A percentile compares a stretch with the other conserved stretches of the same genome.
Evolutionary conservation across 345 rosid genomes (phyloP).

Genomic region (Hibiscus syriacus): DNA sequence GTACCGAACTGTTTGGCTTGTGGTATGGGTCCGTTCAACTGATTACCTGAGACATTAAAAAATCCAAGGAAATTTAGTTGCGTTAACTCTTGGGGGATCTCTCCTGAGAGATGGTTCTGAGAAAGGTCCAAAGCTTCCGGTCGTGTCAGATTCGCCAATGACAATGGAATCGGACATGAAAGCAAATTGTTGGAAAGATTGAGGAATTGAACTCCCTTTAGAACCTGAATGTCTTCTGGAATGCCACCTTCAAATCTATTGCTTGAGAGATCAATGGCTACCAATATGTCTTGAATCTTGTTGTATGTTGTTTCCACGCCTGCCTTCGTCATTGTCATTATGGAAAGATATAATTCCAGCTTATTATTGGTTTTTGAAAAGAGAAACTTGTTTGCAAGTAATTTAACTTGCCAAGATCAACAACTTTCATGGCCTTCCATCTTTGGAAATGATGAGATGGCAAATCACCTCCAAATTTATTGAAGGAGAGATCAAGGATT

Average conservation of each 20-base stretch:
- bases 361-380: too few relatives aligned
- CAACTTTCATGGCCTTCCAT: constrained; percentile 17
- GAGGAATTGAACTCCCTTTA: not conserved
- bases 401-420: not conserved
- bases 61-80: too few relatives aligned
- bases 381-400: not conserved
- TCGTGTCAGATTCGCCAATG: not conserved
- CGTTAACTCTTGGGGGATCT: too few relatives aligned
- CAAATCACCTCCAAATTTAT: constrained; percentile 2
- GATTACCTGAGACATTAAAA: too few relatives aligned
- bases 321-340: constrained; percentile 10
- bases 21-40: too few relatives aligned
- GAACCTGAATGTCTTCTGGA: not conserved
- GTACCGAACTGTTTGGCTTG: too few relatives aligned
- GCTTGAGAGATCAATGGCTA: constrained; percentile 12
- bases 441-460: constrained; percentile 6
- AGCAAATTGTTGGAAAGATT: constrained; percentile 23
- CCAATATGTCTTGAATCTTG: constrained; percentile 1
- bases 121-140: constrained; percentile 25
- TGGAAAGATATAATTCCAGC: too few relatives aligned
- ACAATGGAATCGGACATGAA: constrained; percentile 5
- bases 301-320: not conserved
- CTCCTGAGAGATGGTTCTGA: constrained; percentile 7
- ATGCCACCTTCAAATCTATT: constrained; percentile 16
- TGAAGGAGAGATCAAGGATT: constrained; percentile 8